Evolutionary conservation across 192 early-diverging fungal species (phyloP), one percentile per base, ranked within the genome.

Genomic region (Chytriomyces confervae): DNA sequence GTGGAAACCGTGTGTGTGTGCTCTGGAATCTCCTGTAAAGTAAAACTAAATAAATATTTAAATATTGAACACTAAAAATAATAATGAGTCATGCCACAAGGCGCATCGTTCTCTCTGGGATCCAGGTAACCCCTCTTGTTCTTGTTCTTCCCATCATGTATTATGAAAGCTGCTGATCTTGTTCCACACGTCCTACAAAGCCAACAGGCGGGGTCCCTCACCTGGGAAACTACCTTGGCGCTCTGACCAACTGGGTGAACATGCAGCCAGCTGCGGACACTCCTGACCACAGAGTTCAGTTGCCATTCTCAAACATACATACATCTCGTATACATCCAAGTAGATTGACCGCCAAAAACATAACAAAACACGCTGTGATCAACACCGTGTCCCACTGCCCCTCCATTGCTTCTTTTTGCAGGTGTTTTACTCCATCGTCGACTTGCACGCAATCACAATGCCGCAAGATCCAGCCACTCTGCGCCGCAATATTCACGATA

Each of bases 161-260:
- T 36, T 1, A 57, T 20, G 16, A 57, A 5, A 3, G 13, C 1
- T 3, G 53, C 53, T 13, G 16, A 57, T 57, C 13, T 57, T 57
- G 20, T n/a, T 57, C 1, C 24, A 27, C 24, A 27, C 24, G 24
- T 27, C 1, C 18, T 65, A 6, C 3, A 5, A 9, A 72, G 69
- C 95, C 96, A 10, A 98, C 96, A 45, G 96, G 95, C 6, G 69
- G 69, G 0, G 88, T 91, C 20, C 95, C 95, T 47, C 96, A 98
- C 77, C 84, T 98, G 24, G 96, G 96, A 66, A 98, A 98, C 82
- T 98, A 97, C 78, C 89, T 97, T 66, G 96, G 96, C 0, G 94
- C 95, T 18, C 83, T 98, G 23, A 83, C 81, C 2, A 94, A 95
- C 84, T 98, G 95, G 96, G 93, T 93, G 2, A 62, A 71, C 0